Percentiles rank a stretch among this genome's conserved stretches.
phyloP scores from a whole-genome alignment of 768 basidiomycete genomes.

The Lactarius indigo region DNA sequence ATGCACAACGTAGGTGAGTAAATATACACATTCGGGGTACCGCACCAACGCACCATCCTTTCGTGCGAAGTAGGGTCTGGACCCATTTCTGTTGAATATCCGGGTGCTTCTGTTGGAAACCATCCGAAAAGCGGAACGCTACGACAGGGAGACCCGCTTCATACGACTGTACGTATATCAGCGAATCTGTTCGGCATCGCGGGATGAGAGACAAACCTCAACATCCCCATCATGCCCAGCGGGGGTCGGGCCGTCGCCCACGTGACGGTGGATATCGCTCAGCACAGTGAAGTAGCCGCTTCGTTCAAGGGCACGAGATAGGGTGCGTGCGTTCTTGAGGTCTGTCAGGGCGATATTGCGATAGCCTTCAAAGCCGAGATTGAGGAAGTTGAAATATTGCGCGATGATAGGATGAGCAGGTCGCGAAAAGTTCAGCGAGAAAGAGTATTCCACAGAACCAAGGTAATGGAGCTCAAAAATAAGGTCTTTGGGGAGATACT shows the following conservation, averaged over 20 bases:
- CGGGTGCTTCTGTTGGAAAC: conserved; percentile 49
- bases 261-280: conserved; percentile 52
- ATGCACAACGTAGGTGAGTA: background rate
- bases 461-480: conserved; percentile 60
- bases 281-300: conserved; percentile 50
- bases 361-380: conserved; percentile 56
- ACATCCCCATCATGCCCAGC: conserved; percentile 47
- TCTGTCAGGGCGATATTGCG: conserved; percentile 45
- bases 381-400: conserved; percentile 62
- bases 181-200: background rate
- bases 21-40: background rate
- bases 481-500: conserved; percentile 61
- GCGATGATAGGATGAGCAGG: conserved; percentile 59
- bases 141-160: conserved; percentile 51
- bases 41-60: conserved; percentile 37
- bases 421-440: conserved; percentile 60
- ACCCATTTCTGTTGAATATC: conserved; percentile 57
- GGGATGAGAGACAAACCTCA: conserved; percentile 42
- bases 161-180: conserved; percentile 37
- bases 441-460: conserved; percentile 68
- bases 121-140: conserved; percentile 52
- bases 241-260: conserved; percentile 28
- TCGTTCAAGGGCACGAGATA: conserved; percentile 59
- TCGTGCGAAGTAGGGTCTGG: conserved; percentile 45
- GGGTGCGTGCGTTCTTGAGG: conserved; percentile 59